Percentiles rank a stretch among this genome's conserved stretches.
These are phyloP conservation scores for Dacryopinax primogenitus DNA, from an alignment of 768 basidiomycete genomes.

Conservation along the genomic window DNA sequence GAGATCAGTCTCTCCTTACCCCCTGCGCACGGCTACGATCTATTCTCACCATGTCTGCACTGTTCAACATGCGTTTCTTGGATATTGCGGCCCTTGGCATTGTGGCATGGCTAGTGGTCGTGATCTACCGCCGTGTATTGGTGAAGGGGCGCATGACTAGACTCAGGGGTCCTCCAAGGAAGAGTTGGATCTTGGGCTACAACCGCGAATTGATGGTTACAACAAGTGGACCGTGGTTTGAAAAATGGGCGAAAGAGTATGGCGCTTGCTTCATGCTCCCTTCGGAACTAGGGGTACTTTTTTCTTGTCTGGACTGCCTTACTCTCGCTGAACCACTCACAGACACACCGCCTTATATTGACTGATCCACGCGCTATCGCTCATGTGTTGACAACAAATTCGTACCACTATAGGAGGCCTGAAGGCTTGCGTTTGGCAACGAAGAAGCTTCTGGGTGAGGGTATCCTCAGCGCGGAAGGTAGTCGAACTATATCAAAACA, in stretches of 20 bases:
- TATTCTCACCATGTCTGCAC: background rate
- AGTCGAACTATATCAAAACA: background rate
- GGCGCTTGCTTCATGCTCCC: background rate
- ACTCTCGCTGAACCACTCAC: background rate
- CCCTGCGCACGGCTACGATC: background rate
- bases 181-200: constrained; percentile 3
- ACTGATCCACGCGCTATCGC: constrained; percentile 42
- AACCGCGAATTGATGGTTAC: background rate
- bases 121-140: background rate
- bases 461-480: constrained; percentile 58
- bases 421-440: constrained; percentile 53
- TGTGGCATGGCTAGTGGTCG: background rate
- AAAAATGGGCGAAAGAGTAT: background rate
- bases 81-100: background rate
- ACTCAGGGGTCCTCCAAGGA: background rate
- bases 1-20: background rate
- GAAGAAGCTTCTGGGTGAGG: constrained; percentile 45
- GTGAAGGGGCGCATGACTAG: background rate
- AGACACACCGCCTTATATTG: constrained; percentile 32
- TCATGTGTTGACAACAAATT: constrained; percentile 42
- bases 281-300: background rate
- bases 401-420: constrained; percentile 50
- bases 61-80: background rate
- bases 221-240: background rate
- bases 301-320: background rate